A percentile compares a stretch with the other conserved stretches of the same genome.
Conservation (phyloP, 352 stramenopile genomes). For the Globisporangium solare region DNA sequence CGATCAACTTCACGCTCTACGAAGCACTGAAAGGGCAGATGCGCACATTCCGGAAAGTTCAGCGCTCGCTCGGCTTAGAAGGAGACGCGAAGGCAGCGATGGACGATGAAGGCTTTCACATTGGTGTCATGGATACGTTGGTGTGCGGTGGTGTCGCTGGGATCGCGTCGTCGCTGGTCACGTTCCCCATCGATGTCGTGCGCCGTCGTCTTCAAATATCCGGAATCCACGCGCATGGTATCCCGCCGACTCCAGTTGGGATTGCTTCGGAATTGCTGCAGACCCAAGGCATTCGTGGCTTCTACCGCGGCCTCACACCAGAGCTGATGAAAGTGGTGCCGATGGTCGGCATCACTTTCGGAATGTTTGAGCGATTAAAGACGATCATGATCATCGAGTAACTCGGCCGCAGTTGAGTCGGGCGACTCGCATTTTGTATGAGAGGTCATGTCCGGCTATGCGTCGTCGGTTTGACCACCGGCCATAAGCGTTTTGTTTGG, state of each 20-base stretch:
- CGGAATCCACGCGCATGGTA: constrained; percentile 73
- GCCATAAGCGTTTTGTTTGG: too few relatives aligned
- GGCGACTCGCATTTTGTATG: neutral
- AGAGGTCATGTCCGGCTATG: too few relatives aligned
- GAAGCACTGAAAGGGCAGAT: constrained; percentile 91
- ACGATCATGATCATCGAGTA: constrained; percentile 81
- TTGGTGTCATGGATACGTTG: constrained; percentile 84
- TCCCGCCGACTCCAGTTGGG: constrained; percentile 65
- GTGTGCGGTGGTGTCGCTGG: constrained; percentile 88
- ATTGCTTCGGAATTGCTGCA: constrained; percentile 68
- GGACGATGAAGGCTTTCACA: constrained; percentile 15
- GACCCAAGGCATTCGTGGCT: constrained; percentile 71
- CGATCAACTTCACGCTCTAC: constrained; percentile 96
- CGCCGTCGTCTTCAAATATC: constrained; percentile 94
- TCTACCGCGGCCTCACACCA: constrained; percentile 88
- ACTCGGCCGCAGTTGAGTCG: constrained; percentile 17
- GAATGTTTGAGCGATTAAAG: constrained; percentile 94
- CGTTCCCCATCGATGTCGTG: constrained; percentile 95
- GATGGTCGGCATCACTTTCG: constrained; percentile 96
- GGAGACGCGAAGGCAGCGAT: constrained; percentile 17
- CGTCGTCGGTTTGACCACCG: too few relatives aligned
- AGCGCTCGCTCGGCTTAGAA: constrained; percentile 28
- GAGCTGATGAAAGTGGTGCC: constrained; percentile 97
- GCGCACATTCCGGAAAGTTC: constrained; percentile 61
- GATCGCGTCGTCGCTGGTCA: constrained; percentile 90